Evolutionary conservation across 345 rosid genomes (phyloP).

Genomic region (Brassica incana): DNA sequence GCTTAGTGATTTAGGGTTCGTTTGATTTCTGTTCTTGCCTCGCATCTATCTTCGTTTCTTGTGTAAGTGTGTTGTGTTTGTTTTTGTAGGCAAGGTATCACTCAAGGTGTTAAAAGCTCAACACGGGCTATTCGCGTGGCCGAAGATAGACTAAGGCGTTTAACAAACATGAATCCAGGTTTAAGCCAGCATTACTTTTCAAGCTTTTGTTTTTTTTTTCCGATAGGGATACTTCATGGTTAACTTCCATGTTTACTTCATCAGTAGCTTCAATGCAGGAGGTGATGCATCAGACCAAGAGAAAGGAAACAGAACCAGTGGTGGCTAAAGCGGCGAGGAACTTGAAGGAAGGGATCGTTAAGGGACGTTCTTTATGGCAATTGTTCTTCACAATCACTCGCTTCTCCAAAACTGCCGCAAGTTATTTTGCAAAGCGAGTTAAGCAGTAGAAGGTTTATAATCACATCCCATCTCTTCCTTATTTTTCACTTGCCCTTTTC

Average conservation of each 20-base stretch:
- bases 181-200: neutral
- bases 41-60: neutral
- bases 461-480: neutral
- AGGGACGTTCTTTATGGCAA: constrained; percentile 64
- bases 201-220: neutral
- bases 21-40: neutral
- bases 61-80: neutral
- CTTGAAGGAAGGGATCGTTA: constrained; percentile 60
- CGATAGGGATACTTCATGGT: constrained; percentile 21
- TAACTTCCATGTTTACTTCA: constrained; percentile 58
- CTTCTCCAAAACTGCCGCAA: constrained; percentile 51
- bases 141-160: constrained; percentile 73
- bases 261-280: constrained; percentile 74
- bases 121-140: constrained; percentile 77
- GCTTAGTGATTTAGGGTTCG: constrained; percentile 88
- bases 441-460: constrained; percentile 41
- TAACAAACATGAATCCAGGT: constrained; percentile 59
- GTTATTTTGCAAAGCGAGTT: constrained; percentile 49
- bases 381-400: constrained; percentile 47
- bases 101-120: constrained; percentile 80
- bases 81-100: constrained; percentile 65
- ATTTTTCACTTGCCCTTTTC: neutral
- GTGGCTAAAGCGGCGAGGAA: constrained; percentile 66
- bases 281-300: constrained; percentile 41
- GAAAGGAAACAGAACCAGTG: constrained; percentile 44